A percentile compares a stretch with the other conserved stretches of the same genome.
These are phyloP conservation scores for Suhomyces faveliae DNA, from an alignment of 805 yeast species.

Conservation along the genomic window DNA sequence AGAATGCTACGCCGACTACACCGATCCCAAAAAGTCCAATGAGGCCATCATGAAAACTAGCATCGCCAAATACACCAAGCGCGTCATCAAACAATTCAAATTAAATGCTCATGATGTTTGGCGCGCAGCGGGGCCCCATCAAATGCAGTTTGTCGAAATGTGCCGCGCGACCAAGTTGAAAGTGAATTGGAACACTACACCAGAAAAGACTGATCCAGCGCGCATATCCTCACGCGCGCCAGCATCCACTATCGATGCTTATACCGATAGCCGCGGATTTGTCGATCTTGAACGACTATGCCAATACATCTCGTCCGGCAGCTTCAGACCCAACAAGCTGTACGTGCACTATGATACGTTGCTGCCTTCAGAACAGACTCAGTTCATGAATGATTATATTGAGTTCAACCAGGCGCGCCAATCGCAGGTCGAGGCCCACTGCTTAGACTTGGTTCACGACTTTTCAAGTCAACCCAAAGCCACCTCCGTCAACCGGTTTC, in stretches of 20 bases:
- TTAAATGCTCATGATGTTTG: not conserved
- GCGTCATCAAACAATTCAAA: slow-evolving; percentile 4
- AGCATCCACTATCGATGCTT: slow-evolving; percentile 9
- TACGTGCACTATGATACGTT: slow-evolving; percentile 23
- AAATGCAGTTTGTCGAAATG: not conserved
- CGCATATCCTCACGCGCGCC: not conserved
- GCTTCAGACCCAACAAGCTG: slow-evolving; percentile 13
- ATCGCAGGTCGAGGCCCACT: slow-evolving; percentile 26
- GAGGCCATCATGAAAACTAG: slow-evolving; percentile 3
- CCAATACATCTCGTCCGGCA: slow-evolving; percentile 18
- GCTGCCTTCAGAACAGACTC: slow-evolving; percentile 10
- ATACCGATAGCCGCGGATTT: slow-evolving; percentile 17
- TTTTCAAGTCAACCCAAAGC: not conserved
- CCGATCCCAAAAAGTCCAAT: not conserved
- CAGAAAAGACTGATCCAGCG: not conserved
- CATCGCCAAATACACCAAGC: slow-evolving; percentile 6
- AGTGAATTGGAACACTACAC: not conserved
- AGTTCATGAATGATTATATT: slow-evolving; percentile 26
- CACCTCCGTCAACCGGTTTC: slow-evolving; percentile 4
- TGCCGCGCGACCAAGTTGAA: not conserved
- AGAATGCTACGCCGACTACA: not conserved
- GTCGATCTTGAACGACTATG: slow-evolving; percentile 22
- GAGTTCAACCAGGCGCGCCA: slow-evolving; percentile 26
- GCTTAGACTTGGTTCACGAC: slow-evolving; percentile 16
- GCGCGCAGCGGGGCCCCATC: not conserved